These are phyloP conservation scores for Citrus cavaleriei DNA, from an alignment of 345 rosid species.

Conservation along the genomic window DNA sequence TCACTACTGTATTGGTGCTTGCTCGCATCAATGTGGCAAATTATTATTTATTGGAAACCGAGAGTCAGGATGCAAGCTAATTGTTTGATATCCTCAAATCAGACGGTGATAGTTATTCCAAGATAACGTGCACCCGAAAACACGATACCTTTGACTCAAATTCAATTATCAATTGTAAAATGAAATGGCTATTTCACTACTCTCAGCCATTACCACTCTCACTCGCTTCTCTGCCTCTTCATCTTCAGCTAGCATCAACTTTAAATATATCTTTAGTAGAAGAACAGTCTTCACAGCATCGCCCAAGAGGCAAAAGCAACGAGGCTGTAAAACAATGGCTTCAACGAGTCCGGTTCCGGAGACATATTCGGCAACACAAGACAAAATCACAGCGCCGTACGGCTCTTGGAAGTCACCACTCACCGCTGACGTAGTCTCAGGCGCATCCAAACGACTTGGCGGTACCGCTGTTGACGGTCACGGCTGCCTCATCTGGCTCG, in stretches of 20 bases:
- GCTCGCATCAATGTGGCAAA: too few species aligned
- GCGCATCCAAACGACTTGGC: constrained; percentile 74
- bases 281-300: constrained; percentile 1
- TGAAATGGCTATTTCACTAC: constrained; percentile 15
- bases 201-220: constrained; percentile 22
- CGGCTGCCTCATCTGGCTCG: constrained; percentile 78
- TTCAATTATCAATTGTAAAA: background rate
- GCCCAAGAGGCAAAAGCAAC: background rate
- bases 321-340: constrained; percentile 37
- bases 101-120: background rate
- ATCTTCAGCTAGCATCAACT: background rate
- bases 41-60: too few species aligned
- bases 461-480: constrained; percentile 66
- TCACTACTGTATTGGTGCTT: too few species aligned
- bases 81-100: background rate
- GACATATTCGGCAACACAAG: constrained; percentile 5
- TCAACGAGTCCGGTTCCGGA: constrained; percentile 20
- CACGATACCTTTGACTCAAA: background rate
- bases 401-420: constrained; percentile 97
- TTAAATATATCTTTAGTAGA: background rate
- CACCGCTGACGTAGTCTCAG: constrained; percentile 81
- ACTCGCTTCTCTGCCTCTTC: constrained; percentile 26
- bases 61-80: too few species aligned
- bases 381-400: constrained; percentile 57
- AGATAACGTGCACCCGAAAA: background rate